phyloP scores from a whole-genome alignment of 768 basidiomycete genomes.

The Agaricus subrufescens region DNA sequence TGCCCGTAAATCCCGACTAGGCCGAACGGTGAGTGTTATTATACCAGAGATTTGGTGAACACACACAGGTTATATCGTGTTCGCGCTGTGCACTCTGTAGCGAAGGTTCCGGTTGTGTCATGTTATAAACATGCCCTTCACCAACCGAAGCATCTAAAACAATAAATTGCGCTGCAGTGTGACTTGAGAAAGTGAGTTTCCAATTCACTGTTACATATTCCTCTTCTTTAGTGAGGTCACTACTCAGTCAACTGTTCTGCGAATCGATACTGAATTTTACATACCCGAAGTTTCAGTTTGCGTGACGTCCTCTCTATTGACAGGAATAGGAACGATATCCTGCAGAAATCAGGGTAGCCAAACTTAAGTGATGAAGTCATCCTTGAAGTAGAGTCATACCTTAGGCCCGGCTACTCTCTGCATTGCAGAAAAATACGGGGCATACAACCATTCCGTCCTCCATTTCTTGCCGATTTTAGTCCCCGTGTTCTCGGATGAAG shows the following conservation, averaged over 20 bases:
- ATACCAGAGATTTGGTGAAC: not conserved
- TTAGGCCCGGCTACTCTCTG: constrained; percentile 22
- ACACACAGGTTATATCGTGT: constrained; percentile 23
- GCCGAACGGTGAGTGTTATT: not conserved
- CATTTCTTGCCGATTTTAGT: not conserved
- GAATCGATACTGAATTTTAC: no score
- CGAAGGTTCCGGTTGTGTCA: constrained; percentile 18
- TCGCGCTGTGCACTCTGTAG: constrained; percentile 16
- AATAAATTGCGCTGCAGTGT: constrained; percentile 17
- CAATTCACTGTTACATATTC: constrained; percentile 27
- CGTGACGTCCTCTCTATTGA: constrained; percentile 24
- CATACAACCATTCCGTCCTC: constrained; percentile 25
- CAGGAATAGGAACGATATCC: constrained; percentile 27
- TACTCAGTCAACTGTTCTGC: no score
- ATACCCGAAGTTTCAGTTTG: not conserved
- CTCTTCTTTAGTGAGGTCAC: constrained; percentile 7
- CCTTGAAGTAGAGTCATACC: constrained; percentile 12
- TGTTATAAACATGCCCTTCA: constrained; percentile 6
- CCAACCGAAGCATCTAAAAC: constrained; percentile 10
- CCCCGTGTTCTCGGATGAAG: constrained; percentile 9
- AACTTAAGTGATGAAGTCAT: not conserved
- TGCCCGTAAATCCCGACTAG: constrained; percentile 25
- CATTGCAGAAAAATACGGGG: constrained; percentile 23
- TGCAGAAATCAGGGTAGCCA: constrained; percentile 5
- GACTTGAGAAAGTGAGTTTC: constrained; percentile 26